Percentiles rank a stretch among this genome's conserved stretches.
phyloP scores from a whole-genome alignment of 108 stramenopile genomes.

The Fistulifera solaris region DNA sequence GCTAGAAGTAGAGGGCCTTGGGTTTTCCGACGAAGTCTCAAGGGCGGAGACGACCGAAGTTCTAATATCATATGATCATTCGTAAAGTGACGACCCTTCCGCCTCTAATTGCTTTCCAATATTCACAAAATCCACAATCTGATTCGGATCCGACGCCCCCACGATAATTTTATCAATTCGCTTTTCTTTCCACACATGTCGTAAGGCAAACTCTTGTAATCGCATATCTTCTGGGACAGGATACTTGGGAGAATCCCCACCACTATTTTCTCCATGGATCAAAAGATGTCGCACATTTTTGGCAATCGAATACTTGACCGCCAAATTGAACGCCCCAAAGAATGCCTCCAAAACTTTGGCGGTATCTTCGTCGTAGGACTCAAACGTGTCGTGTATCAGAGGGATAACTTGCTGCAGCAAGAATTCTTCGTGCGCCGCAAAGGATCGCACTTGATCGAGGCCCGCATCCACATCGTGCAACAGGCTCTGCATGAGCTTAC shows the following conservation, averaged over 20 bases:
- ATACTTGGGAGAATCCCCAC: slow-evolving; percentile 17
- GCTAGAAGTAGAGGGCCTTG: too few relatives aligned
- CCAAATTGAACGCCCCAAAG: slow-evolving; percentile 66
- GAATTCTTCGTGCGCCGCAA: slow-evolving; percentile 71
- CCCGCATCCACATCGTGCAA: slow-evolving; percentile 71
- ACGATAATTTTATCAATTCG: slow-evolving; percentile 9
- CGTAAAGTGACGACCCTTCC: too few relatives aligned
- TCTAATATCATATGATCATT: too few relatives aligned
- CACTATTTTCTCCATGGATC: slow-evolving; percentile 32
- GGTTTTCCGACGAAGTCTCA: too few relatives aligned
- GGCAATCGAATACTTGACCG: slow-evolving; percentile 68
- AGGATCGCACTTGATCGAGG: slow-evolving; percentile 45
- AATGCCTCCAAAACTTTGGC: slow-evolving; percentile 54
- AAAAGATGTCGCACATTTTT: slow-evolving; percentile 64
- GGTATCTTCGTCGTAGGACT: slow-evolving; percentile 72
- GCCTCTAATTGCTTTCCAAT: too few relatives aligned
- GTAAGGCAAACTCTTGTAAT: slow-evolving; percentile 70
- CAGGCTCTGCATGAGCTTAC: slow-evolving; percentile 74
- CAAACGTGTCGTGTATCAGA: slow-evolving; percentile 74
- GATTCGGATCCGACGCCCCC: slow-evolving; percentile 4
- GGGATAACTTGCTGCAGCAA: slow-evolving; percentile 66
- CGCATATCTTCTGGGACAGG: slow-evolving; percentile 38
- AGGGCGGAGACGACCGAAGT: too few relatives aligned
- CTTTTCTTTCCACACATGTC: slow-evolving; percentile 24
- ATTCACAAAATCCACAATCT: slow-evolving; percentile 3